phyloP scores from a whole-genome alignment of 2,329 filamentous ascomycete genomes.

The Dendryphion nanum region DNA sequence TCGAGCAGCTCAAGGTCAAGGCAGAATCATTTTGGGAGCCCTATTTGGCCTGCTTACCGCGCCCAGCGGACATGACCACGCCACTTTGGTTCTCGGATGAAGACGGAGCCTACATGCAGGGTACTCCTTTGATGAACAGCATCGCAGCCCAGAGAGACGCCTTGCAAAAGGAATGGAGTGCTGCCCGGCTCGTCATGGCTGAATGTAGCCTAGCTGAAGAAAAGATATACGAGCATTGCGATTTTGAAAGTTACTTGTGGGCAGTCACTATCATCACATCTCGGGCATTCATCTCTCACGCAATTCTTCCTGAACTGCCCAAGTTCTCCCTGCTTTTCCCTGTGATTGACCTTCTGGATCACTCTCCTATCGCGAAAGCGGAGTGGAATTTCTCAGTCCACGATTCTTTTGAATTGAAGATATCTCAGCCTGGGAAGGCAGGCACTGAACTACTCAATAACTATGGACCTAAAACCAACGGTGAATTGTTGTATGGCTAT shows the following conservation, averaged over 20 bases:
- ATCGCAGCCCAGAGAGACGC: conserved; percentile 17
- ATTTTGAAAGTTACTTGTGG: conserved; percentile 41
- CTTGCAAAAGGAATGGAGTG: conserved; percentile 22
- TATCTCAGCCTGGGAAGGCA: conserved; percentile 24
- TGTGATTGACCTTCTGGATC: conserved; percentile 50
- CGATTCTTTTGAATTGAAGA: conserved; percentile 39
- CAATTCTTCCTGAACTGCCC: conserved; percentile 26
- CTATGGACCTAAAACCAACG: conserved; percentile 54
- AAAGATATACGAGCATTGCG: conserved; percentile 1
- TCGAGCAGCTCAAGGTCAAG: conserved; percentile 29
- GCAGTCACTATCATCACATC: conserved; percentile 54
- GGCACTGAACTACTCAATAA: conserved; percentile 53
- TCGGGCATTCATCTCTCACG: conserved; percentile 49
- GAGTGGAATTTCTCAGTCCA: conserved; percentile 43
- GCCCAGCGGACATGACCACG: conserved; percentile 30
- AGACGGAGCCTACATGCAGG: conserved; percentile 33
- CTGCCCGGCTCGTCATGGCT: conserved; percentile 6
- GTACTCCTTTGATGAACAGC: conserved; percentile 33
- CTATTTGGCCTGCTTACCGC: conserved; percentile 37
- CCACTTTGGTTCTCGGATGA: conserved; percentile 37
- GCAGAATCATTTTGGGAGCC: conserved; percentile 32
- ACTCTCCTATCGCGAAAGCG: conserved; percentile 46
- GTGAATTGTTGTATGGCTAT: conserved; percentile 53
- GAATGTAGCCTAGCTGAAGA: conserved; percentile 1
- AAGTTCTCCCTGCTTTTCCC: conserved; percentile 48